Base-by-base conservation (phyloP, 2,329 filamentous ascomycete species). In the Aspergillus caelatus region DNA sequence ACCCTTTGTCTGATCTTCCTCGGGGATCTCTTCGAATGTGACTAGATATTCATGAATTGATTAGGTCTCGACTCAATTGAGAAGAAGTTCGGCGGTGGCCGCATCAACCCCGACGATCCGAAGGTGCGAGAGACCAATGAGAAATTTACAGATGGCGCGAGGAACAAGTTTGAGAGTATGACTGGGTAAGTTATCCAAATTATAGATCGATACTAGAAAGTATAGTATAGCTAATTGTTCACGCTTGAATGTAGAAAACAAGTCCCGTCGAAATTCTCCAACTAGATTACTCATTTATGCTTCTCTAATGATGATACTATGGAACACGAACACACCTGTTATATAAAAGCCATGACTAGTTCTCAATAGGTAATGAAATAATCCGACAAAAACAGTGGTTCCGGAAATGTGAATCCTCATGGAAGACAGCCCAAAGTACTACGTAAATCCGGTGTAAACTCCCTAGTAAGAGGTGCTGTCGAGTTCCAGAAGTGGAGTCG, bases 121-220 rank as follows among this genome's bases (percentile, higher is more conserved):
- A 79, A 79, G 72, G 67, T 72, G 66, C 76, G 76, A 45, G 68
- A 72, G 2, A 75, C 76, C 58, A 81, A 82, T 72, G 82, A 84
- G 75, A 84, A 84, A 72, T 76, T 83, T 67, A 86, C 84, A 61
- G 84, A 86, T 70, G 75, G 76, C 53, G 80, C 77, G 10, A 78
- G 84, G 64, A 78, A 75, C 14, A 69, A 81, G 63, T 85, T 84
- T 57, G 84, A 86, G 72, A 83, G 84, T 70, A 64, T 73, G 4
- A 84, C 83, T 64, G 84, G 81, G 78, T 53, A 21, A 53, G 50
- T 32, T 2, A 30, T 28, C 3, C 28, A 9, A 34, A 5, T 4
- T 4, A 9, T 19, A 28, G 19, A 2, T 19, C 6, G 7, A 6
- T 32, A n/a, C 19, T 14, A 1, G 19, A 10, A 10, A 1, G 28